Evolutionary conservation across 2,329 filamentous ascomycete genomes (phyloP).

Genomic region (Talaromyces atroroseus): DNA sequence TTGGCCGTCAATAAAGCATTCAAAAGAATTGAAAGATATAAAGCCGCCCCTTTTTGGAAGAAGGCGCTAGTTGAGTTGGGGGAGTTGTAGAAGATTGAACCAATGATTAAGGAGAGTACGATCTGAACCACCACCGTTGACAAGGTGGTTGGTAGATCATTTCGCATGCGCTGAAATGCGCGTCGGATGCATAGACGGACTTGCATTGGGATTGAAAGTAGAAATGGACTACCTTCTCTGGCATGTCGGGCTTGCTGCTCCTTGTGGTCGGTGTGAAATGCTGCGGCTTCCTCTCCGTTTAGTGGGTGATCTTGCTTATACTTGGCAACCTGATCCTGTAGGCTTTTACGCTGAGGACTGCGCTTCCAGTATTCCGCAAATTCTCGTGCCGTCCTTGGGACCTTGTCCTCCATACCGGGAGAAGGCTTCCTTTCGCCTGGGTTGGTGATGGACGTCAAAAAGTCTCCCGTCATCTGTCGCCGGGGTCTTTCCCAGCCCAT

Average conservation of each 20-base stretch:
- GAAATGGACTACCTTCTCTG: constrained; percentile 36
- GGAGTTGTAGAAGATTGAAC: constrained; percentile 74
- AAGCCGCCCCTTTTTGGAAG: constrained; percentile 67
- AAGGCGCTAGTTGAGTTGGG: constrained; percentile 55
- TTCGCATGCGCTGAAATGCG: constrained; percentile 66
- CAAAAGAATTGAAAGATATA: constrained; percentile 81
- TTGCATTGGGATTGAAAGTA: constrained; percentile 51
- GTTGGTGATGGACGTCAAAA: constrained; percentile 60
- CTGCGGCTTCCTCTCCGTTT: constrained; percentile 26
- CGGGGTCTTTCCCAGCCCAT: constrained; percentile 60
- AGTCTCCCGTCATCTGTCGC: constrained; percentile 60
- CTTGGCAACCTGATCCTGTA: constrained; percentile 37
- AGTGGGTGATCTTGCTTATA: constrained; percentile 34
- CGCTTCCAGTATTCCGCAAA: constrained; percentile 55
- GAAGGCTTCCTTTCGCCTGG: constrained; percentile 46
- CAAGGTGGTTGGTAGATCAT: constrained; percentile 67
- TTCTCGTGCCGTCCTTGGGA: constrained; percentile 64
- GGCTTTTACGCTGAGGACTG: constrained; percentile 41
- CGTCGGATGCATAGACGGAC: constrained; percentile 72
- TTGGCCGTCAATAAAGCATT: constrained; percentile 74
- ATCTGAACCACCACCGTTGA: constrained; percentile 62
- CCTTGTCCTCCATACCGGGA: constrained; percentile 55
- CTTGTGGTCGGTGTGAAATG: constrained; percentile 32
- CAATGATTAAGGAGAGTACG: constrained; percentile 67
- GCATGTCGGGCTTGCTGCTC: constrained; percentile 63